Evolutionary conservation across 768 basidiomycete species (phyloP), one percentile per base, ranked within the genome.

Genomic region (Lactarius sanguifluus): DNA sequence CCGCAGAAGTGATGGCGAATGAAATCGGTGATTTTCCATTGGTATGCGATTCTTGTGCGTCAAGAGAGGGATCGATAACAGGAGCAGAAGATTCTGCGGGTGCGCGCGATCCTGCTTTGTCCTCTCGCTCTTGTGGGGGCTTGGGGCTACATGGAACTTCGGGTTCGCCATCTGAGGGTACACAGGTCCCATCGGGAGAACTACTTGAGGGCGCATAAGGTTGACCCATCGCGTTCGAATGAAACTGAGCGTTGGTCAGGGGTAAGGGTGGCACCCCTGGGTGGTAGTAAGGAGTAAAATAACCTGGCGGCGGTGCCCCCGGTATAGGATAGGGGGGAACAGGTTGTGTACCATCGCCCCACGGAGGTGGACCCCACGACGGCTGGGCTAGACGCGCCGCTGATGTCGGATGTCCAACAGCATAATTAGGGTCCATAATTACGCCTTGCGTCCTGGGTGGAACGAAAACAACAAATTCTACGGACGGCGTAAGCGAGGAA

Each of bases 361-460:
- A 78, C 67, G 81, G 74, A 54, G 79, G 77, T 34, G 81, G 74
- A 3, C 69, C 66, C 23, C 67, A 61, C 32, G 59, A 25, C 59
- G 72, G 71, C 71, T 73, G 85, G 64, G 74, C 79, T 66, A 52
- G 69, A 59, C 85, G 77, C 5, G 84, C 76, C 10, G 84, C 80
- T 40, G 86, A 86, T 5, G 84, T 86, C 28, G 86, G 86, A 50
- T 83, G 78, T 34, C 76, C 80, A 40, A 81, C 74, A 6, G 73
- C 75, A 73, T 79, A 83, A 67, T 79, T 79, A 65, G 75, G 77
- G 50, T 83, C 80, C 64, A 81, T 72, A 25, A 80, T 72, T 64
- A 81, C 72, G n/a, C 77, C 77, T 10, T 78, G 78, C 30, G 80
- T 77, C 18, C 73, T 69, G 2, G 69, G 71, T 30, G 72, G 72